Evolutionary conservation across 768 basidiomycete genomes (phyloP).

Genomic region (Boletus rubropictus): DNA sequence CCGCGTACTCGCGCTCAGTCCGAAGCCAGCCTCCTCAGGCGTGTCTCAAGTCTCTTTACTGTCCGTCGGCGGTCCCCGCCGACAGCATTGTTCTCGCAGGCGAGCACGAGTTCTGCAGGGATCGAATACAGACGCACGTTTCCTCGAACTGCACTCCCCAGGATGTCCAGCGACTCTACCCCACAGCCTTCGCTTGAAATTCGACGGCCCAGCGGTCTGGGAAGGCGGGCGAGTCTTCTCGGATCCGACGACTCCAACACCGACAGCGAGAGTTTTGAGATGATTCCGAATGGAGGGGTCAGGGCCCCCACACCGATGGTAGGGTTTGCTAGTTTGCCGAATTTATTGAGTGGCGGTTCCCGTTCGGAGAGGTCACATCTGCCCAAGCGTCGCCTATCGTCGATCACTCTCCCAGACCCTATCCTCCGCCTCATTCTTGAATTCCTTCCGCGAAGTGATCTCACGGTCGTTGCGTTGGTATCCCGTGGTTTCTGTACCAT

Average conservation of each 20-base stretch:
- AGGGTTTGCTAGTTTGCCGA: constrained; percentile 18
- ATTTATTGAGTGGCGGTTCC: constrained; percentile 15
- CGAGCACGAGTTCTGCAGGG: constrained; percentile 1
- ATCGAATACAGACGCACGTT: constrained; percentile 17
- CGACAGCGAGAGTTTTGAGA: constrained; percentile 5
- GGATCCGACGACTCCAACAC: constrained; percentile 14
- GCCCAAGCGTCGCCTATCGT: background rate
- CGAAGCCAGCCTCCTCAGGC: constrained; percentile 24
- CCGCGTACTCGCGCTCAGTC: constrained; percentile 21
- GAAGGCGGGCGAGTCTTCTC: constrained; percentile 27
- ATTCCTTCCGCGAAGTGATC: constrained; percentile 16
- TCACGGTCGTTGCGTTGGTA: constrained; percentile 20
- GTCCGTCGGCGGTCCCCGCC: constrained; percentile 19
- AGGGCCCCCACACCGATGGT: background rate
- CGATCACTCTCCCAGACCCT: constrained; percentile 13
- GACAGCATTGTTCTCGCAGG: constrained; percentile 11
- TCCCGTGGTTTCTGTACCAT: constrained; percentile 19
- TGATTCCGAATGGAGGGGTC: background rate
- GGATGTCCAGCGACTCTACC: constrained; percentile 21
- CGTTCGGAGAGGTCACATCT: background rate
- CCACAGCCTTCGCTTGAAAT: constrained; percentile 28
- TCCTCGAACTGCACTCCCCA: constrained; percentile 12
- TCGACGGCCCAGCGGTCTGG: constrained; percentile 29
- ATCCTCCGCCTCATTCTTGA: constrained; percentile 20
- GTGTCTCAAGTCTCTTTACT: constrained; percentile 26